A percentile compares a stretch with the other conserved stretches of the same genome.
Evolutionary conservation across 163 green algal genomes (phyloP).

Genomic region (Prototheca wickerhamii): DNA sequence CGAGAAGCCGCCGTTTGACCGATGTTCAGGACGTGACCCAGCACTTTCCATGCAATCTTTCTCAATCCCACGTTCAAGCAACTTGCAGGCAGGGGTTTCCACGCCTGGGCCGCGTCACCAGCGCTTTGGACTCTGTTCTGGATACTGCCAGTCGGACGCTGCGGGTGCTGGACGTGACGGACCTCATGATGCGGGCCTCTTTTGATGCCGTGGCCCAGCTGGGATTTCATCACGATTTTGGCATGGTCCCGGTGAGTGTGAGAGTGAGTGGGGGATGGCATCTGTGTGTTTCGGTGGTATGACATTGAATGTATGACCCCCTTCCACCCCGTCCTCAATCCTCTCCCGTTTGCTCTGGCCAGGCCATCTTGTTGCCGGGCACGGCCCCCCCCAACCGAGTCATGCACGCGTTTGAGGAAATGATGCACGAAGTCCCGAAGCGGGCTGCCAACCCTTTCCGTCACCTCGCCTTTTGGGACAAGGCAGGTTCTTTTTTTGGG

Average conservation of each 20-base stretch:
- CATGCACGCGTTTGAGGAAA: neutral
- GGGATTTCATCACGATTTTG: neutral
- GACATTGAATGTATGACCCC: neutral
- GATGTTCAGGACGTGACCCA: neutral
- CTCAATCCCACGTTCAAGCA: neutral
- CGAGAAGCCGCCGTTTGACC: neutral
- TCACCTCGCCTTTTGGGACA: neutral
- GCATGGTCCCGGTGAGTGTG: neutral
- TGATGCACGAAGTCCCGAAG: constrained; percentile 1
- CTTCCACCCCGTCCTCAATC: neutral
- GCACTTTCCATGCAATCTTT: neutral
- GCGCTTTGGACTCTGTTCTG: neutral
- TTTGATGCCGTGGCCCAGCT: neutral
- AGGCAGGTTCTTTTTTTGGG: too few species aligned
- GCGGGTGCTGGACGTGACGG: neutral
- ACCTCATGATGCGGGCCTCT: neutral
- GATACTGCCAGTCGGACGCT: neutral
- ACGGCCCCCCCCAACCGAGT: neutral
- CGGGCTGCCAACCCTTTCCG: neutral
- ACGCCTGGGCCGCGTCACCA: neutral
- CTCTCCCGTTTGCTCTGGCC: neutral
- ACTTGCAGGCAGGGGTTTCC: neutral
- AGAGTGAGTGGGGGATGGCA: neutral
- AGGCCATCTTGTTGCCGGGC: neutral
- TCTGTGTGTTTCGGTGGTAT: neutral